A percentile compares a stretch with the other conserved stretches of the same genome.
phyloP scores from a whole-genome alignment of 1,284 basidiomycete genomes.

The Boletus sp. region DNA sequence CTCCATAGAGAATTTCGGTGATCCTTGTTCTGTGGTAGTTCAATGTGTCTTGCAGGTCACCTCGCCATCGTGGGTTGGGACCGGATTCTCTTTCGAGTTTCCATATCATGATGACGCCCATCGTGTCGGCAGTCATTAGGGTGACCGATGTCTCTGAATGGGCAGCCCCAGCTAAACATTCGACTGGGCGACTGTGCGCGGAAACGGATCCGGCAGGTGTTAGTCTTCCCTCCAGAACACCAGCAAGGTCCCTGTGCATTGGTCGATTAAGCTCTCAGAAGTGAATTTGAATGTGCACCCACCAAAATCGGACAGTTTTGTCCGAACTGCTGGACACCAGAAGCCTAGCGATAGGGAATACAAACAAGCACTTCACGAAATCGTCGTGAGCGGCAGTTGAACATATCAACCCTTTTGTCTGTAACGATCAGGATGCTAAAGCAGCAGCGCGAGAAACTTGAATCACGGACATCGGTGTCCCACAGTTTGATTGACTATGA shows the following conservation, averaged over 20 bases:
- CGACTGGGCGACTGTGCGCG: conserved; percentile 69
- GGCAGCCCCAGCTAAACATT: conserved; percentile 52
- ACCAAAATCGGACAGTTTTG: conserved; percentile 88
- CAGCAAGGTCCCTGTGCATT: conserved; percentile 55
- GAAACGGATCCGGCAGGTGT: conserved; percentile 60
- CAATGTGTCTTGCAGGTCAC: conserved; percentile 54
- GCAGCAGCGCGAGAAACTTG: not conserved
- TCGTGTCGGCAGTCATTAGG: conserved; percentile 80
- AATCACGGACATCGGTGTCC: conserved; percentile 61
- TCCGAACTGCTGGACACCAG: conserved; percentile 90
- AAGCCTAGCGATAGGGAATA: conserved; percentile 60
- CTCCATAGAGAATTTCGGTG: conserved; percentile 63
- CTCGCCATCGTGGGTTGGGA: conserved; percentile 48
- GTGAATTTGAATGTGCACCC: conserved; percentile 9
- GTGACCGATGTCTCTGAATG: conserved; percentile 43
- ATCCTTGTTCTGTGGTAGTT: conserved; percentile 76
- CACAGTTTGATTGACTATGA: conserved; percentile 76
- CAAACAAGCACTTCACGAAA: conserved; percentile 79
- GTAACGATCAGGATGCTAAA: conserved; percentile 12
- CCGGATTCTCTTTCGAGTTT: conserved; percentile 49
- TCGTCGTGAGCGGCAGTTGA: conserved; percentile 78
- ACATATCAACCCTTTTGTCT: conserved; percentile 70
- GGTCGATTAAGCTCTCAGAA: not conserved
- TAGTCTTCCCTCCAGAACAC: conserved; percentile 41
- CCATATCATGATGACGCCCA: conserved; percentile 81